These are phyloP conservation scores for Quambalaria eucalypti DNA, from an alignment of 1,284 basidiomycete species.

Conservation along the genomic window DNA sequence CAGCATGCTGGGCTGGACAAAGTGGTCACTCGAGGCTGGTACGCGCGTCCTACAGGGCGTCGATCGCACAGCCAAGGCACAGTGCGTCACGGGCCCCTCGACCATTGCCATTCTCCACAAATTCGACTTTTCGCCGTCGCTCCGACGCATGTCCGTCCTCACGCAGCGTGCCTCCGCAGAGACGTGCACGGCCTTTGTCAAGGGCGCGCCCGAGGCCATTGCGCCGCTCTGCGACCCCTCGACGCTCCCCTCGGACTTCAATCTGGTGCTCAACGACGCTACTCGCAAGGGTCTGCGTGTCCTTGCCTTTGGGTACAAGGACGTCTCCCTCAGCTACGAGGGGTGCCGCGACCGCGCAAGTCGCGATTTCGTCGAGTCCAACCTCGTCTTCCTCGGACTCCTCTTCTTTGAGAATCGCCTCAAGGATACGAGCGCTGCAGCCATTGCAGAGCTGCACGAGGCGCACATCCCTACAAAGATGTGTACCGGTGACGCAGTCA, in stretches of 20 bases:
- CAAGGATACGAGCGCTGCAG: slow-evolving; percentile 9
- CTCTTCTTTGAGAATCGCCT: slow-evolving; percentile 24
- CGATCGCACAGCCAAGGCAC: slow-evolving; percentile 11
- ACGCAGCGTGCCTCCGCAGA: slow-evolving; percentile 1
- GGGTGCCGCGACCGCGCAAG: neutral
- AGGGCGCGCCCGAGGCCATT: slow-evolving; percentile 22
- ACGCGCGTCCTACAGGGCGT: slow-evolving; percentile 11
- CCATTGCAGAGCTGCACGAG: slow-evolving; percentile 18
- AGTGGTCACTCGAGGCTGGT: slow-evolving; percentile 10
- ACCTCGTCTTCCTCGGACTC: slow-evolving; percentile 17
- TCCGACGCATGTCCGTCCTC: slow-evolving; percentile 24
- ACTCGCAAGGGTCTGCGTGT: slow-evolving; percentile 19
- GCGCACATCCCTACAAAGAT: slow-evolving; percentile 23
- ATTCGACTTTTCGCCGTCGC: slow-evolving; percentile 15
- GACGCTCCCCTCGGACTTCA: slow-evolving; percentile 15
- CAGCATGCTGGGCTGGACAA: slow-evolving; percentile 20
- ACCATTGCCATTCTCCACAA: slow-evolving; percentile 12
- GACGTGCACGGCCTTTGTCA: slow-evolving; percentile 10
- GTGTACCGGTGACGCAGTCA: slow-evolving; percentile 26
- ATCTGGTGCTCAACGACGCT: slow-evolving; percentile 10
- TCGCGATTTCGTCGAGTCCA: slow-evolving; percentile 10
- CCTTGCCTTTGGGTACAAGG: slow-evolving; percentile 19
- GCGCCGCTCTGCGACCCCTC: slow-evolving; percentile 3
- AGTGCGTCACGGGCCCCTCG: slow-evolving; percentile 7
- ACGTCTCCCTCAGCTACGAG: neutral